Evolutionary conservation across 306 rosid genomes (phyloP).

Genomic region (Trifolium subterraneum): DNA sequence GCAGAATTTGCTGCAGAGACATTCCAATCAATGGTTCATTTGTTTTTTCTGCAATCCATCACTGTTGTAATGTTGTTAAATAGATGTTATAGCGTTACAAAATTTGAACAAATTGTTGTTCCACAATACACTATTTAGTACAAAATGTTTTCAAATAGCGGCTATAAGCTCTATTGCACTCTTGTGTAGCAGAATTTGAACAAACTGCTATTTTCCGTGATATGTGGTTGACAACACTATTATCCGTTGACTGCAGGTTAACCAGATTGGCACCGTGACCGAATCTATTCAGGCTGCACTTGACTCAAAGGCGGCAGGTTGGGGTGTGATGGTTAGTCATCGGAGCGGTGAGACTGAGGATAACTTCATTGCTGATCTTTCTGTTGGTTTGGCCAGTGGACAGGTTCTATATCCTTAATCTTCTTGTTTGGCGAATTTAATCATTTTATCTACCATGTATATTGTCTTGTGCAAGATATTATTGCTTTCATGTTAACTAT

Average conservation of each 20-base stretch:
- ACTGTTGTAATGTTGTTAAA: not conserved
- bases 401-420: constrained; percentile 62
- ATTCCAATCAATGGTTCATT: constrained; percentile 22
- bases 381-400: constrained; percentile 99
- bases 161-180: not conserved
- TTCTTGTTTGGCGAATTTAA: constrained; percentile 14
- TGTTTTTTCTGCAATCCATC: constrained; percentile 5
- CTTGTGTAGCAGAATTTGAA: not conserved
- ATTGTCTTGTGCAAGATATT: constrained; percentile 14
- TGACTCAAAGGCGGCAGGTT: constrained; percentile 97
- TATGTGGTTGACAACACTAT: not conserved
- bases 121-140: not conserved
- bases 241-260: constrained; percentile 66
- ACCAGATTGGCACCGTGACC: constrained; percentile 95
- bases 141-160: not conserved
- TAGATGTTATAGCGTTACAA: not conserved
- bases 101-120: not conserved
- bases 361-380: constrained; percentile 98
- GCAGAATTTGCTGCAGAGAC: constrained; percentile 1
- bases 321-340: constrained; percentile 99
- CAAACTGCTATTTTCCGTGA: not conserved
- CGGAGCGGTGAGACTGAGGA: constrained; percentile 99
- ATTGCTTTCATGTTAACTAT: constrained; percentile 45
- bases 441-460: not conserved
- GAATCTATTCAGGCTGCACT: constrained; percentile 98